Conservation (phyloP, 2,329 filamentous ascomycete genomes). For the Ascosphaera aggregata region DNA sequence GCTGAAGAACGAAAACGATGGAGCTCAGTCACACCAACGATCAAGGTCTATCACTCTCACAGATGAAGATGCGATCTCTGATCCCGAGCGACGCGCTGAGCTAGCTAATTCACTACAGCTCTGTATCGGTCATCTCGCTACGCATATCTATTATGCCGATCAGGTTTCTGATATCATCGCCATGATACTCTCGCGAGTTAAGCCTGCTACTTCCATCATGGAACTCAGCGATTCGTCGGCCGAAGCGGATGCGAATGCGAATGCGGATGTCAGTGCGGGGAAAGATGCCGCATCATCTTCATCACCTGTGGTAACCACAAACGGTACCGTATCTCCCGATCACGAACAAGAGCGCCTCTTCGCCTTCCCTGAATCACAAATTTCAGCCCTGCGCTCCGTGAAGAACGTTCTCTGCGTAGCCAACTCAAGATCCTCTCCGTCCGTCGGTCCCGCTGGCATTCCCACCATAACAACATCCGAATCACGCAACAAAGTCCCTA, state of each 20-base stretch:
- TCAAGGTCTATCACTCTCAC: neutral
- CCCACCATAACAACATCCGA: slow-evolving; percentile 35
- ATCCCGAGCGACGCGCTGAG: slow-evolving; percentile 27
- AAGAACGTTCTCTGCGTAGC: slow-evolving; percentile 65
- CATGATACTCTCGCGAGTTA: slow-evolving; percentile 54
- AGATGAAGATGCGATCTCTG: slow-evolving; percentile 23
- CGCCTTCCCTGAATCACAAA: slow-evolving; percentile 36
- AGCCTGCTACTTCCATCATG: slow-evolving; percentile 27
- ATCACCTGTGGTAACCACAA: neutral
- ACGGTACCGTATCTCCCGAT: slow-evolving; percentile 11
- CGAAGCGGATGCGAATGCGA: slow-evolving; percentile 24
- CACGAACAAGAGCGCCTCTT: slow-evolving; percentile 34
- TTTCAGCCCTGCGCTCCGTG: slow-evolving; percentile 50
- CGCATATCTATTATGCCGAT: slow-evolving; percentile 90
- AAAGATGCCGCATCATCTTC: neutral
- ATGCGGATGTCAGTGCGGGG: slow-evolving; percentile 9
- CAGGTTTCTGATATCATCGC: slow-evolving; percentile 89
- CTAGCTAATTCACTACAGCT: slow-evolving; percentile 49
- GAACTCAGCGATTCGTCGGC: slow-evolving; percentile 14
- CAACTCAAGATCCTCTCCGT: slow-evolving; percentile 32
- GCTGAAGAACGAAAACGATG: neutral
- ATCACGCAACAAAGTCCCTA: slow-evolving; percentile 48
- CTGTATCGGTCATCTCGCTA: slow-evolving; percentile 77
- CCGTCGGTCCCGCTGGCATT: neutral
- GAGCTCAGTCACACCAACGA: neutral